Evolutionary conservation across 768 basidiomycete genomes (phyloP).

Genomic region (Fistulinella prunicolor): DNA sequence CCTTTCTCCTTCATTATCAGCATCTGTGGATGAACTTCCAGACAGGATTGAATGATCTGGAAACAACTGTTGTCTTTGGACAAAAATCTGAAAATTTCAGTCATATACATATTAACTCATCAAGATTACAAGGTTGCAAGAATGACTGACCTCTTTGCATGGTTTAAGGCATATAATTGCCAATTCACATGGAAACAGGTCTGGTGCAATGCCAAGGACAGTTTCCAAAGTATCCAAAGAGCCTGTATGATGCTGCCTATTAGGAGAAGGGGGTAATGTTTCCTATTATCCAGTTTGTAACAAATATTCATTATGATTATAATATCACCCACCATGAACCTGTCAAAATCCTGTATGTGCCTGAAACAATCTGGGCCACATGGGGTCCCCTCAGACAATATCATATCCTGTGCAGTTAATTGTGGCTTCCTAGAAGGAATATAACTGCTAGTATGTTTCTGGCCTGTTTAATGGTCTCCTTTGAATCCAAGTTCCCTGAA

Average conservation of each 20-base stretch:
- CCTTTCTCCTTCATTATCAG: background rate
- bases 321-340: constrained; percentile 22
- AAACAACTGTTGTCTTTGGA: constrained; percentile 18
- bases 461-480: background rate
- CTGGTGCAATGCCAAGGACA: constrained; percentile 43
- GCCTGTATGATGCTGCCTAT: background rate
- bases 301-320: too few relatives aligned
- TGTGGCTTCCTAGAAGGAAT: constrained; percentile 24
- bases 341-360: constrained; percentile 23
- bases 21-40: background rate
- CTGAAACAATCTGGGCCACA: constrained; percentile 34
- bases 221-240: constrained; percentile 29
- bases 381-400: constrained; percentile 26
- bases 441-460: constrained; percentile 1
- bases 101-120: too few relatives aligned
- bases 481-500: too few relatives aligned
- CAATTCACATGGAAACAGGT: constrained; percentile 48
- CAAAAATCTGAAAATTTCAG: constrained; percentile 12
- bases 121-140: background rate
- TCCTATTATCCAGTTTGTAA: constrained; percentile 17
- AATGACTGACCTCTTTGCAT: constrained; percentile 41
- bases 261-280: constrained; percentile 18
- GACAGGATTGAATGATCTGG: constrained; percentile 19
- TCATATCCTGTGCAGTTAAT: constrained; percentile 22
- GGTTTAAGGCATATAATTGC: constrained; percentile 45